These are phyloP conservation scores for Penicillium sp. DNA, from an alignment of 2,329 filamentous ascomycete species.

Conservation along the genomic window DNA sequence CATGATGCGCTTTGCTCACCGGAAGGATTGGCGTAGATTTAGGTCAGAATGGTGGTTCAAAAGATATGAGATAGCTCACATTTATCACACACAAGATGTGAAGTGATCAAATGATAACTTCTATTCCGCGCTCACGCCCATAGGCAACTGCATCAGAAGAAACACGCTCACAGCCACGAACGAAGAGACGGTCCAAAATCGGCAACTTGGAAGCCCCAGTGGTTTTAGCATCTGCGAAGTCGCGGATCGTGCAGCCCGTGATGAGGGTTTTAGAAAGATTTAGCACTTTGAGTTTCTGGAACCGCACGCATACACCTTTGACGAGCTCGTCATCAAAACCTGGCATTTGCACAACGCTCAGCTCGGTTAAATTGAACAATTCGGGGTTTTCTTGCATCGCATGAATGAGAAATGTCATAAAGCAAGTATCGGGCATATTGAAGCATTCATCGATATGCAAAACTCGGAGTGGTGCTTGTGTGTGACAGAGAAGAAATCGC, in stretches of 20 bases:
- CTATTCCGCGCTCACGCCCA: constrained; percentile 34
- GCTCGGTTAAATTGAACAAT: constrained; percentile 29
- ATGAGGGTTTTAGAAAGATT: constrained; percentile 40
- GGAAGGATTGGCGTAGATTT: no score
- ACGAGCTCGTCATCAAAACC: constrained; percentile 33
- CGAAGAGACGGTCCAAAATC: constrained; percentile 31
- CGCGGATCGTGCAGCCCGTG: constrained; percentile 40
- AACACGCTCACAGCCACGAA: constrained; percentile 34
- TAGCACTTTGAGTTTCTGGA: constrained; percentile 37
- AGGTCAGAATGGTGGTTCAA: no score
- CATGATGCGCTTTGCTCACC: no score
- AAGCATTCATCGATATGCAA: constrained; percentile 36
- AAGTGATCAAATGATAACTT: constrained; percentile 31
- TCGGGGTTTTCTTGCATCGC: constrained; percentile 5
- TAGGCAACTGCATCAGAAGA: constrained; percentile 41
- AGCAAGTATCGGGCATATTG: constrained; percentile 11
- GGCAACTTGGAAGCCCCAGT: constrained; percentile 9
- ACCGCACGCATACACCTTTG: constrained; percentile 18
- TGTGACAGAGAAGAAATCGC: constrained; percentile 19
- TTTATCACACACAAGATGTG: no score
- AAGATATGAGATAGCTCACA: no score
- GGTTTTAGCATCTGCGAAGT: constrained; percentile 30
- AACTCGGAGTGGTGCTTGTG: constrained; percentile 27
- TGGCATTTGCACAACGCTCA: constrained; percentile 33
- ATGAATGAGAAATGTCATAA: not conserved